phyloP scores from a whole-genome alignment of 441 rosid genomes.

The Corymbia calophylla region DNA sequence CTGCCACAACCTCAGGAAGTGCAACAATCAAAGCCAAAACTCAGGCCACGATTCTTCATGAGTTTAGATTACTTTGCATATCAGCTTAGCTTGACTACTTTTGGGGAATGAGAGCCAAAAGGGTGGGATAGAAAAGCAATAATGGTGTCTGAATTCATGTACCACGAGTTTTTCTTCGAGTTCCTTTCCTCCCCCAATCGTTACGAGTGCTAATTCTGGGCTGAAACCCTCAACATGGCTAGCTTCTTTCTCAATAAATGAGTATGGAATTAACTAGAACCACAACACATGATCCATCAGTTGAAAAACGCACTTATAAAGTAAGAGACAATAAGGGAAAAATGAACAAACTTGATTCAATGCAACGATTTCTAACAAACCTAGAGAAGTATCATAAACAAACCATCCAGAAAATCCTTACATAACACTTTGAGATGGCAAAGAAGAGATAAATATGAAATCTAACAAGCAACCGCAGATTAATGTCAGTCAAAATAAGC shows the following conservation, averaged over 20 bases:
- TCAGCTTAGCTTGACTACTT: not conserved
- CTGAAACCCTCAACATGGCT: constrained; percentile 93
- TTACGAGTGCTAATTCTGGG: constrained; percentile 84
- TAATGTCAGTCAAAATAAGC: not conserved
- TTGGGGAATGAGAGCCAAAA: not conserved
- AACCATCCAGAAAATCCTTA: not conserved
- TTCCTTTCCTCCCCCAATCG: constrained; percentile 86
- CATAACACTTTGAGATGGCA: not conserved
- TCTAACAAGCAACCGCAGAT: not conserved
- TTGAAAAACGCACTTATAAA: not conserved
- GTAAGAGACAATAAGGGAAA: not conserved
- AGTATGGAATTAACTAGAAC: constrained; percentile 84
- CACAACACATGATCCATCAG: not conserved
- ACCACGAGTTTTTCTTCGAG: constrained; percentile 98
- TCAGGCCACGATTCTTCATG: constrained; percentile 29
- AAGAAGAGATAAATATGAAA: not conserved
- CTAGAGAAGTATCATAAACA: not conserved
- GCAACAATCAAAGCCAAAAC: constrained; percentile 68
- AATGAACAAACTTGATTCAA: not conserved
- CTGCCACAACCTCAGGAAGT: constrained; percentile 89
- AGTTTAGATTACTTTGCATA: constrained; percentile 1
- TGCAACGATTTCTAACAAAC: not conserved
- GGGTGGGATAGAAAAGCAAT: not conserved
- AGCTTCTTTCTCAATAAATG: constrained; percentile 97
- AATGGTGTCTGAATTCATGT: constrained; percentile 2